phyloP scores from a whole-genome alignment of 2,329 filamentous ascomycete genomes.

The Microthyrium microscopicum region DNA sequence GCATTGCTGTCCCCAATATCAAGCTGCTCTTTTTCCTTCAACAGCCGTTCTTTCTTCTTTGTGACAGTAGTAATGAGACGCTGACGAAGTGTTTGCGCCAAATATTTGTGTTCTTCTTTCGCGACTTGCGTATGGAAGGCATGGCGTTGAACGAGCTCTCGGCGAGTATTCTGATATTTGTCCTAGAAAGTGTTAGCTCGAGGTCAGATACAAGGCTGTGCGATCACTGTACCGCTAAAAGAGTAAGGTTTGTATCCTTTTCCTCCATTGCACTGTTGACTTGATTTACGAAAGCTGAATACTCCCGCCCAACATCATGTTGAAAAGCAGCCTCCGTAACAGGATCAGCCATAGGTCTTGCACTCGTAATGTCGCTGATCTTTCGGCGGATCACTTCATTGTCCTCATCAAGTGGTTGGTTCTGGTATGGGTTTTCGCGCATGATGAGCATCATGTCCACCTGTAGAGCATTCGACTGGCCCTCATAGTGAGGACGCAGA shows the following conservation, averaged over 20 bases:
- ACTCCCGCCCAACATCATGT: constrained; percentile 57
- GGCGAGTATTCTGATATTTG: constrained; percentile 37
- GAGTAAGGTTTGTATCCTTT: constrained; percentile 66
- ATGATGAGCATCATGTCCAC: constrained; percentile 76
- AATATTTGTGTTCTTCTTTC: constrained; percentile 43
- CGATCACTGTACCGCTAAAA: background rate
- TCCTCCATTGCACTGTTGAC: constrained; percentile 80
- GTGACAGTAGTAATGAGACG: constrained; percentile 41
- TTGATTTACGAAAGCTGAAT: constrained; percentile 69
- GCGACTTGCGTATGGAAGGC: constrained; percentile 45
- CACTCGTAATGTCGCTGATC: constrained; percentile 28
- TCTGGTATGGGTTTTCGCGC: constrained; percentile 64
- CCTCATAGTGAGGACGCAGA: constrained; percentile 68
- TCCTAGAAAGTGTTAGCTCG: constrained; percentile 25
- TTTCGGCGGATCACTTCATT: constrained; percentile 51
- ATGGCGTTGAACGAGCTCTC: constrained; percentile 38
- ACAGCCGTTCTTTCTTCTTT: constrained; percentile 38
- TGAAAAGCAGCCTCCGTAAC: constrained; percentile 51
- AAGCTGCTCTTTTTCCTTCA: constrained; percentile 49
- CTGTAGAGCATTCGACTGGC: constrained; percentile 83
- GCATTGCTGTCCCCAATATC: constrained; percentile 51
- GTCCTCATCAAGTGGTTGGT: constrained; percentile 48
- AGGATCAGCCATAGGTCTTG: constrained; percentile 22
- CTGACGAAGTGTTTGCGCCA: constrained; percentile 43
- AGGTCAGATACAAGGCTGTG: background rate